Conservation (phyloP, 2,329 filamentous ascomycete species). For the Ceratocystis papillata region DNA sequence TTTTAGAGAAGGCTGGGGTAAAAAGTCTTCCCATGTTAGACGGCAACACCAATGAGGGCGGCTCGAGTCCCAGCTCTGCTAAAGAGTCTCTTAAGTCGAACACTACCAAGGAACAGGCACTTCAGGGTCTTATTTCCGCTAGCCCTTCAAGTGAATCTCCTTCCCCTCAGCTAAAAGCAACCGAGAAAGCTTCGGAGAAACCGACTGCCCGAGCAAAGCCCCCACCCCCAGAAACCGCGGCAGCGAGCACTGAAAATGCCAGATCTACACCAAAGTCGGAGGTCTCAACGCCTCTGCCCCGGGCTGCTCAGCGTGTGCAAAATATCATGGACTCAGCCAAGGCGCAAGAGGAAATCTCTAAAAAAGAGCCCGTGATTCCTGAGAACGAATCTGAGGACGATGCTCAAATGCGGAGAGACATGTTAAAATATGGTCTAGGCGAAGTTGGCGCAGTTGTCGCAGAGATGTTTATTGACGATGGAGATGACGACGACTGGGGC, state of each 20-base stretch:
- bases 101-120: constrained; percentile 44
- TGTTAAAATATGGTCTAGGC: constrained; percentile 79
- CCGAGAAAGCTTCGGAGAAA: constrained; percentile 30
- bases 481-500: constrained; percentile 41
- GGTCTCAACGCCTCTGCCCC: constrained; percentile 24
- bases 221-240: constrained; percentile 52
- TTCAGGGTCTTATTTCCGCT: constrained; percentile 35
- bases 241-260: constrained; percentile 34
- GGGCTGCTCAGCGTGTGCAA: constrained; percentile 41
- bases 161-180: constrained; percentile 40
- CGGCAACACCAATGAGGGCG: constrained; percentile 5
- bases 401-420: constrained; percentile 67
- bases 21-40: constrained; percentile 28
- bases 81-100: constrained; percentile 15
- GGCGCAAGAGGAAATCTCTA: constrained; percentile 41
- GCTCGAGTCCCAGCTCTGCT: not conserved
- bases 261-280: not conserved
- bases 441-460: constrained; percentile 89
- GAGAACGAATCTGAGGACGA: constrained; percentile 71
- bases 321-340: constrained; percentile 47
- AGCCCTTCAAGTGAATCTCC: not conserved
- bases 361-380: constrained; percentile 47
- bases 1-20: constrained; percentile 66
- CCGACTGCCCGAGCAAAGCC: constrained; percentile 38
- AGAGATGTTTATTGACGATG: constrained; percentile 58